Evolutionary conservation across 2,329 filamentous ascomycete genomes (phyloP).

Genomic region (Fusarium ambrosium): DNA sequence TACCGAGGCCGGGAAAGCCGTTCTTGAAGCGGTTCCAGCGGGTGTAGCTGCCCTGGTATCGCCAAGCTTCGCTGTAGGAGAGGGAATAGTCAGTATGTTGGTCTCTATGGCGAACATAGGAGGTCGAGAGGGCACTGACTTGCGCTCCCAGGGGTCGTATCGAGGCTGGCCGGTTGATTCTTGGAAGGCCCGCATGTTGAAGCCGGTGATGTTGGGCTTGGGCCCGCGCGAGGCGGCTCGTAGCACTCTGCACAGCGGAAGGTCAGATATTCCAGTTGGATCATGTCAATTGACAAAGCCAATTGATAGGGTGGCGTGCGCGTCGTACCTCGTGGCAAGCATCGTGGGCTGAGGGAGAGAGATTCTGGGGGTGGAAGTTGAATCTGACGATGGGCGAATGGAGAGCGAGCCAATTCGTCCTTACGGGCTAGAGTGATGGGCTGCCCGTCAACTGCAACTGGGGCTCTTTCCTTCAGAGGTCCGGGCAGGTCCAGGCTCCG

Average conservation of each 20-base stretch:
- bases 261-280: slow-evolving; percentile 33
- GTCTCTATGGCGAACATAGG: background rate
- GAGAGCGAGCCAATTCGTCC: slow-evolving; percentile 48
- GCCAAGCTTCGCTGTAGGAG: slow-evolving; percentile 87
- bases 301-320: slow-evolving; percentile 18
- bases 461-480: background rate
- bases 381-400: slow-evolving; percentile 49
- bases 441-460: slow-evolving; percentile 26
- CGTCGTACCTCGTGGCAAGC: slow-evolving; percentile 56
- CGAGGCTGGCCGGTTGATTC: slow-evolving; percentile 73
- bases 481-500: background rate
- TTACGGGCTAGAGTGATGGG: slow-evolving; percentile 29
- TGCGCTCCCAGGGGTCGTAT: slow-evolving; percentile 77
- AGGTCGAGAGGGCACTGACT: slow-evolving; percentile 60
- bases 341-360: slow-evolving; percentile 48
- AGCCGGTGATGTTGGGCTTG: slow-evolving; percentile 88
- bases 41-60: slow-evolving; percentile 90
- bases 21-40: slow-evolving; percentile 90
- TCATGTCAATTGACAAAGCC: slow-evolving; percentile 1
- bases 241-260: slow-evolving; percentile 55
- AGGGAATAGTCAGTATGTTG: slow-evolving; percentile 19
- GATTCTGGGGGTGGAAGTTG: slow-evolving; percentile 42
- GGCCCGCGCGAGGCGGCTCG: slow-evolving; percentile 64
- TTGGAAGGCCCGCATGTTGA: slow-evolving; percentile 86
- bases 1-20: slow-evolving; percentile 90